Evolutionary conservation across 192 early-diverging fungal species (phyloP), one percentile per base, ranked within the genome.

Genomic region (Lobosporangium transversale): DNA sequence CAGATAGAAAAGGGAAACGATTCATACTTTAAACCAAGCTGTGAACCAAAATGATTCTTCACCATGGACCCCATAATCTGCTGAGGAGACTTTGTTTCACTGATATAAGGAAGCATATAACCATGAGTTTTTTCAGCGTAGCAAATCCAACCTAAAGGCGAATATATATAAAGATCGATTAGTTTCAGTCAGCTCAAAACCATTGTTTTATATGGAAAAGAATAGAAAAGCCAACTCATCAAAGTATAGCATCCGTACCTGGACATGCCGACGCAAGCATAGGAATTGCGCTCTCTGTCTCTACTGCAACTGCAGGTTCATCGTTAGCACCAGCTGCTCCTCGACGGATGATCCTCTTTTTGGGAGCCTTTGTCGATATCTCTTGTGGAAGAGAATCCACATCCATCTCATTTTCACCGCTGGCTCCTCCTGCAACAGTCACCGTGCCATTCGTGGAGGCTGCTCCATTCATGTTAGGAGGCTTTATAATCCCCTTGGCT

Each of bases 101-200:
- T 92, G 56, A 99, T 93, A 69, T 93, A 89, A 1, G 95, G 94
- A 21, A 99, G 79, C 10, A 96, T 85, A 68, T 92, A 89, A 17
- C 86, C 89, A 62, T 99, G 97, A 0, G 98, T 98, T 81, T 98
- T 99, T 82, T 99, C 98, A 14, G 95, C 95, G 64, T 99, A 99
- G 81, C 98, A 99, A 26, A 99, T 94, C 96, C 96, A 99, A 15
- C 97, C 95, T 63, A 69, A 4, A 15, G 8, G 8, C 9, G 42
- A 33, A 21, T 20, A 21, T 7, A 14, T 7, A 10, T 20, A 21
- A 49, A 49, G 9, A 49, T 21, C 21, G 37, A 40, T 40, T 14
- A 40, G 37, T 40, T 40, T 14, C 7, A 40, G 7, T 14, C 14
- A 7, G 7, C 37, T 40, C 37, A 7, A 40, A 10, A 40, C 37